phyloP scores from a whole-genome alignment of 495 filamentous ascomycete genomes.

The Aspergillus coremiiformis region DNA sequence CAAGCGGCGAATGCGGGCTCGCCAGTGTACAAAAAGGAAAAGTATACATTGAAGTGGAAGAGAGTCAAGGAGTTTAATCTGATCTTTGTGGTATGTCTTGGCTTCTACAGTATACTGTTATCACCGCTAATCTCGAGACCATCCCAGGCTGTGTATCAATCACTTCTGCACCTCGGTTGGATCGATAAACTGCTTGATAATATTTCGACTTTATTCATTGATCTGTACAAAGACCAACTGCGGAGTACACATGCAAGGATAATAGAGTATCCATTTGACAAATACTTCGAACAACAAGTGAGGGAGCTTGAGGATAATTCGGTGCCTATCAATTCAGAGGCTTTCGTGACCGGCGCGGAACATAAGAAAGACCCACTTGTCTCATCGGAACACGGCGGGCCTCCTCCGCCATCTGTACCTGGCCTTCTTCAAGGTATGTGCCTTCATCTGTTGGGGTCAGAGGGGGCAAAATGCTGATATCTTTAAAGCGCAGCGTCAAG shows the following conservation, averaged over 20 bases:
- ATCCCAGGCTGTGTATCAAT: conserved; percentile 87
- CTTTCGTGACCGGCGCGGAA: conserved; percentile 20
- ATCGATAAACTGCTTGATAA: conserved; percentile 95
- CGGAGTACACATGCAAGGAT: conserved; percentile 71
- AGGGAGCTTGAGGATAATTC: conserved; percentile 66
- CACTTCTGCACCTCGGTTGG: conserved; percentile 89
- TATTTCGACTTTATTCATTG: conserved; percentile 80
- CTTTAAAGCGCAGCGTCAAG: conserved; percentile 38
- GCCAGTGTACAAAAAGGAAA: conserved; percentile 78
- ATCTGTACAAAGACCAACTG: conserved; percentile 80
- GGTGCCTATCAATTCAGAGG: conserved; percentile 28
- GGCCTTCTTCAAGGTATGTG: conserved; percentile 44
- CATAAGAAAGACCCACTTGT: conserved; percentile 40
- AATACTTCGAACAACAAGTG: conserved; percentile 91
- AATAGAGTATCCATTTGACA: conserved; percentile 71
- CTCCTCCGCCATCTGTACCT: conserved; percentile 50
- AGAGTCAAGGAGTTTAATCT: conserved; percentile 83
- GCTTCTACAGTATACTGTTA: neutral
- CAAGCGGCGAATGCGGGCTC: conserved; percentile 29
- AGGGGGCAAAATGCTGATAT: conserved; percentile 22
- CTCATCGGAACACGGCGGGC: conserved; percentile 42
- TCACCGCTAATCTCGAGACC: conserved; percentile 16
- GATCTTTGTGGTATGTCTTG: conserved; percentile 79
- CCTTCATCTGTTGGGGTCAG: neutral
- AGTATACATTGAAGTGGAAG: conserved; percentile 93